Base-by-base conservation (phyloP, 2,329 filamentous ascomycete species). In the Didymella keratinophila region DNA sequence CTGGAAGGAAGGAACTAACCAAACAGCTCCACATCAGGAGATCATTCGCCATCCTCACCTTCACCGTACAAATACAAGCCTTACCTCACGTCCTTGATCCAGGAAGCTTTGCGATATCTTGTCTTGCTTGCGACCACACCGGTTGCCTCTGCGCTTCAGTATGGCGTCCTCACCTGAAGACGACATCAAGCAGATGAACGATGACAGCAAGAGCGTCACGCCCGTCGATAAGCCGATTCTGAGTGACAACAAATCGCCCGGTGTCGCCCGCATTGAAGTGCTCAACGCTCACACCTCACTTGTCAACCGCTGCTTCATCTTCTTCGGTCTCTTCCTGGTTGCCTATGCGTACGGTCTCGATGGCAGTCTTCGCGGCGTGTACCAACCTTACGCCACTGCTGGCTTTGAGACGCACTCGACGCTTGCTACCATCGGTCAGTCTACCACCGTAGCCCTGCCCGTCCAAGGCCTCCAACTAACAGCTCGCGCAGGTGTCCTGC, bases 261-360 rank as follows among this genome's bases (percentile, higher is more conserved):
- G 87, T 71, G 86, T 89, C 4, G 76, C 72, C 25, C 84, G 86
- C 14, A 82, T 88, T 60, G 84, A 88, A 72, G 83, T 82, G 28
- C 78, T 89, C 44, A 76, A 82, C 14, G 73, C 80, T 10, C 80
- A 84, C 60, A 80, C 88, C 46, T 86, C 81, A 30, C 60, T 75
- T 4, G 56, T 64, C 16, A 84, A 88, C 68, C 84, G 85, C 30
- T 62, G 85, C 60, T 78, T 81, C 60, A 81, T 89, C 70, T 89
- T 89, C 75, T 66, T 83, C 12, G 79, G 85, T 23, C 79, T 89
- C 61, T 89, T 89, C 71, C 71, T 89, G 34, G 78, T 89, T 53
- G 83, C 86, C 18, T 90, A 88, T 70, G 84, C 82, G 30, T 89
- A 89, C 69, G 83, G 85, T 2, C 79, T 89, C 14, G 61, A 63